phyloP scores from a whole-genome alignment of 139 green algal species.

The Trebouxia sp. region DNA sequence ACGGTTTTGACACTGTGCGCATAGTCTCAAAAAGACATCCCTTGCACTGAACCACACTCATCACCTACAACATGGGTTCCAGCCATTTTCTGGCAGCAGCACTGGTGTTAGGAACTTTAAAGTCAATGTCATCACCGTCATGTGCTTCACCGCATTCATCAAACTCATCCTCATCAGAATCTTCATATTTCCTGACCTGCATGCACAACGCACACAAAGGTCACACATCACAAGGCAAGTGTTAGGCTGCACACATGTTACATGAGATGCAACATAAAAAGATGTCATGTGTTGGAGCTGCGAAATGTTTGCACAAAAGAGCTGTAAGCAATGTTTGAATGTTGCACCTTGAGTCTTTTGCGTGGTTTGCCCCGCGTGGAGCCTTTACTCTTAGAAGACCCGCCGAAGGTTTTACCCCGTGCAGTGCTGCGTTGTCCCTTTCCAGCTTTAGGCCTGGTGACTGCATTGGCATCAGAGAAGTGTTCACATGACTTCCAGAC shows the following conservation, averaged over 20 bases:
- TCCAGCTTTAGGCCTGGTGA: not conserved
- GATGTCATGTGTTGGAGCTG: too few relatives aligned
- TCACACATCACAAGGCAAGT: too few relatives aligned
- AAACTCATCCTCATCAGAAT: slow-evolving; percentile 5
- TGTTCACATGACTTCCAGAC: too few relatives aligned
- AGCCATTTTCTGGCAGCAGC: slow-evolving; percentile 13
- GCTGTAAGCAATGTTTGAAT: not conserved
- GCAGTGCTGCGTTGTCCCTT: not conserved
- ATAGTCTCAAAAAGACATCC: too few relatives aligned
- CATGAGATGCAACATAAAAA: too few relatives aligned
- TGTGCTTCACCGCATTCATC: not conserved
- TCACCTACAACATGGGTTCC: slow-evolving; percentile 33
- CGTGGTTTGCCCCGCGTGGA: not conserved
- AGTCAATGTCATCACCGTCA: slow-evolving; percentile 12
- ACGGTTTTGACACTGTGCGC: too few relatives aligned
- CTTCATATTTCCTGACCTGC: not conserved
- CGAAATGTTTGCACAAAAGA: too few relatives aligned
- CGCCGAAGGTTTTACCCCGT: not conserved
- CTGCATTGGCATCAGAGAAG: too few relatives aligned
- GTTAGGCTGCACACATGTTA: too few relatives aligned
- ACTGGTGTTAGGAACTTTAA: slow-evolving; percentile 6
- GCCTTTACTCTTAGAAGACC: not conserved
- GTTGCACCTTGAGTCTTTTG: not conserved
- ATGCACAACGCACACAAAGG: not conserved
- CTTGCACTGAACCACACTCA: too few relatives aligned